Conservation (phyloP, 371 early-diverging fungal genomes). For the Chytridiales sp. region DNA sequence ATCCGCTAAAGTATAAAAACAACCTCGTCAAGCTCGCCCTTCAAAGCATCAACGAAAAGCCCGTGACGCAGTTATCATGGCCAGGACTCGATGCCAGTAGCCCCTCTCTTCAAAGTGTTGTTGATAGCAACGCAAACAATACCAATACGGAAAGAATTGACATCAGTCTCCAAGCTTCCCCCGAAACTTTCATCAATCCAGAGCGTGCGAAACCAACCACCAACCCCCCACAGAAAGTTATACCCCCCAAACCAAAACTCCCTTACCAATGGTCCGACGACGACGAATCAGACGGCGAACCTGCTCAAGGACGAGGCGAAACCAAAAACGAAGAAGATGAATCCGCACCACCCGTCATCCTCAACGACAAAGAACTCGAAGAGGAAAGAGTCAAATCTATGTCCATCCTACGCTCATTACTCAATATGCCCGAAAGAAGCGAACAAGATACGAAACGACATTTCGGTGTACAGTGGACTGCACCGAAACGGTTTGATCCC, state of each 20-base stretch:
- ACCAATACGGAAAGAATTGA: not conserved
- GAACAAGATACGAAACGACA: conserved; percentile 4
- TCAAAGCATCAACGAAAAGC: not conserved
- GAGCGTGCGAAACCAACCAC: not conserved
- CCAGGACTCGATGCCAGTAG: conserved; percentile 7
- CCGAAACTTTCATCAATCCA: not conserved
- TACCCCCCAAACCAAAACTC: not conserved
- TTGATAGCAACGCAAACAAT: not conserved
- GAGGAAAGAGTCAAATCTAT: conserved; percentile 8
- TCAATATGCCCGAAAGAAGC: conserved; percentile 7
- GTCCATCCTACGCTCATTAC: conserved; percentile 3
- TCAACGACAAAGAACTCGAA: not conserved
- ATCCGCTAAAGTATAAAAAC: conserved; percentile 16
- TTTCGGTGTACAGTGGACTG: too few species aligned
- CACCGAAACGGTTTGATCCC: too few species aligned
- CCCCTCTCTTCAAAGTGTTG: not conserved
- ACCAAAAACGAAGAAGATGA: not conserved
- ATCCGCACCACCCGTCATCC: not conserved
- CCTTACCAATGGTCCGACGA: conserved; percentile 1
- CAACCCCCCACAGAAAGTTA: not conserved
- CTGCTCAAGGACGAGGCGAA: not conserved
- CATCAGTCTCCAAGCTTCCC: not conserved
- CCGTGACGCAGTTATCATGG: conserved; percentile 8
- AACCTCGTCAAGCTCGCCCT: conserved; percentile 9
- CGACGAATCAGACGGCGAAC: not conserved